Base-by-base conservation (phyloP, 176 grass and related monocot genomes). In the Poa annua region DNA sequence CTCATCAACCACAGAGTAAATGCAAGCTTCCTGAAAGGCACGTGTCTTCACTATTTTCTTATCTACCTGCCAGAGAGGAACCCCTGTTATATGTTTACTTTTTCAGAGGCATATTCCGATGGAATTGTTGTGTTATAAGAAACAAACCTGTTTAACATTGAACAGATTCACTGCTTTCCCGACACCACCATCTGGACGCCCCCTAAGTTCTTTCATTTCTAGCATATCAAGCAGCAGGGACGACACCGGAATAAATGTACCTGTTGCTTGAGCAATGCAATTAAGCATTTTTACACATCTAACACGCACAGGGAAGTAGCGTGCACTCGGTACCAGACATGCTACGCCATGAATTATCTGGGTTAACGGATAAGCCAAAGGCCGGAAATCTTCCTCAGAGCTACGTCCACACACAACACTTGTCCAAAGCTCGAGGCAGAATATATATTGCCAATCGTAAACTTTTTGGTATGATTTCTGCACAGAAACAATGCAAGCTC, bases 391-490 rank as follows among this genome's bases (percentile, higher is more conserved):
- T 52, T 88, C 87, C 62, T 93, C 87, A 34, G 88, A 88, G 39
- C 73, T 91, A 50, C 90, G 90, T 38, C 81, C 53, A 24, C 92
- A 95, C 62, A 98, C 90, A 83, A 98, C 80, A 68, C 82, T 80
- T 38, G 92, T 91, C 96, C 96, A 98, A 75, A 98, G 87, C 85
- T 98, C 92, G 76, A 98, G 92, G 80, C 96, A 98, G 65, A 98
- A 92, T 89, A 98, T 95, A 85, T 92, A 98, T 85, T 98, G 96
- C 92, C 96, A 98, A 81, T 98, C 90, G 84, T 91, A 98, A 74
- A 95, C 87, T 48, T 89, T 95, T 78, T 95, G 96, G 62, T 98
- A 93, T 39, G 92, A 84, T 91, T 98, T 98, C 96, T 98, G 87
- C 75, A 90, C 12, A 87, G 76, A 51, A 79, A 72, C 17, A 86